These are phyloP conservation scores for Clavariopsis aquatica DNA, from an alignment of 495 filamentous ascomycete species.

Conservation along the genomic window DNA sequence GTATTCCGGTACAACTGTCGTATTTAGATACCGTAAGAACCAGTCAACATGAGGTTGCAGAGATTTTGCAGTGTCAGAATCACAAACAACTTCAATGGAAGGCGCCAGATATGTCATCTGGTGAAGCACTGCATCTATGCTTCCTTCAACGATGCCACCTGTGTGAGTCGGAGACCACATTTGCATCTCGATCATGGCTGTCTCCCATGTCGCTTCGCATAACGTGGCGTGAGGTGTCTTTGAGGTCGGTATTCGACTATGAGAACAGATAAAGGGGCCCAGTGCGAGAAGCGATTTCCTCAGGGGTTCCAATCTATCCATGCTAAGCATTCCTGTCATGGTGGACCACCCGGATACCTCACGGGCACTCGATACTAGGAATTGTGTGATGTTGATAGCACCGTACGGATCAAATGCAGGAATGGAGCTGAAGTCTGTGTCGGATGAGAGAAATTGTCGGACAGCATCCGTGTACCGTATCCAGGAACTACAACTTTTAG, in stretches of 20 bases:
- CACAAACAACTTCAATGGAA: not conserved
- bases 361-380: not conserved
- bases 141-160: not conserved
- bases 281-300: not conserved
- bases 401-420: not conserved
- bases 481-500: not conserved
- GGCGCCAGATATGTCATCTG: not conserved
- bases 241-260: not conserved
- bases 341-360: not conserved
- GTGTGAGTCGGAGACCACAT: not conserved
- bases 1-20: not conserved
- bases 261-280: not conserved
- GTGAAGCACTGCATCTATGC: not conserved
- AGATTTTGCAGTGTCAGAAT: not conserved
- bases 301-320: not conserved
- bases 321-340: not conserved
- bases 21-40: conserved; percentile 3
- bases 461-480: not conserved
- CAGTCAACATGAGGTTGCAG: not conserved
- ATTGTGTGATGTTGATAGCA: not conserved
- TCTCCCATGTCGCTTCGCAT: not conserved
- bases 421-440: not conserved
- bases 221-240: not conserved
- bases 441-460: not conserved
- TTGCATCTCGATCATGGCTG: not conserved